Base-by-base conservation (phyloP, 371 early-diverging fungal genomes). In the Rhizomucor miehei region DNA sequence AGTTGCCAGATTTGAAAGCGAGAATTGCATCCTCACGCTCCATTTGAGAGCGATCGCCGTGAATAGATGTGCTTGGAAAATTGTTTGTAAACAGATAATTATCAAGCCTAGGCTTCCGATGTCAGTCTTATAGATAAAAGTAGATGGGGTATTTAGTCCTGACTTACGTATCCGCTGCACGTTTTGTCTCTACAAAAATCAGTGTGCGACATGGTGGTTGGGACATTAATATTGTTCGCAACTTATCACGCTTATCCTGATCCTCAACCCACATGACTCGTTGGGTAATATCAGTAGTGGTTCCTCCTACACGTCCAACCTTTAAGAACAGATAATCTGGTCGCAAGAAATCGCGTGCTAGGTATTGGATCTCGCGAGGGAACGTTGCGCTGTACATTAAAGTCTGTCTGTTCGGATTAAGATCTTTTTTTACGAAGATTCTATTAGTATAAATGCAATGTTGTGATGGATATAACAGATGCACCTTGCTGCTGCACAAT, bases 381-480 rank as follows among this genome's bases (percentile, higher is more conserved):
- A 95, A 95, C 0, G 99, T 99, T 0, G 99, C 99, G 54, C 88
- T 88, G 87, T 94, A 97, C 93, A 99, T 93, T 16, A 97, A 79
- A 11, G 95, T 95, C 69, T 96, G 97, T 36, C 94, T 80, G 48
- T 93, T 86, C 19, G 29, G 29, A 8, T 29, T 29, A 8, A 29
- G 29, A 29, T 29, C 29, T 29, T 29, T 29, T 29, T 29, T 29
- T 29, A 5, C n/a, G n/a, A n/a, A n/a, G n/a, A n/a, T n/a, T n/a
- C n/a, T n/a, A n/a, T n/a, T n/a, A n/a, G n/a, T n/a, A 11, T 10
- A 16, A 16, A 38, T 20, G 0, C 6, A 21, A 0, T 11, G 14
- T n/a, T 3, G 41, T 19, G 41, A 51, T 52, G 6, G 25, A 11
- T 6, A 17, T 23, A 39, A 8, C 11, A 38, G 41, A n/a, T n/a